Base-by-base conservation (phyloP, 345 rosid genomes). In the Psidium guajava region DNA sequence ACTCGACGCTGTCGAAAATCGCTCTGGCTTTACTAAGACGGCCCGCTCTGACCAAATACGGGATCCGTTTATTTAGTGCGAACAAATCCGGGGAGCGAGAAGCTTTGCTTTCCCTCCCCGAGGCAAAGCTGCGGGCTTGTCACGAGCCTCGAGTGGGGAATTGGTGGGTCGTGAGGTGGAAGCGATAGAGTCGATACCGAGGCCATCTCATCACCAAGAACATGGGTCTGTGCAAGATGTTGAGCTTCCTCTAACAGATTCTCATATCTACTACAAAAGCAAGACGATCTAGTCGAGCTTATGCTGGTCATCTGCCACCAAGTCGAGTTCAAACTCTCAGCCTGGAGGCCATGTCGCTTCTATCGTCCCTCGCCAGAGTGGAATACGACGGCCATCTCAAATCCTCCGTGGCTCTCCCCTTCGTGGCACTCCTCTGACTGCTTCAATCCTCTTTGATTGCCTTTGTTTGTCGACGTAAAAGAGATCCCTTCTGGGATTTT, bases 1-100 rank as follows among this genome's bases (percentile, higher is more conserved):
- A 73, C n/a, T 82, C 83, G 86, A 89, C 55, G 57, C 85, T 83
- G 36, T 92, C 93, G 44, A 95, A 95, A 14, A 91, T 73, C 2
- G 86, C 61, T 82, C 96, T 87, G 27, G 97, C 97, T 86, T 93
- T 94, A 6, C 44, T 44, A 11, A 95, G 87, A 28, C 84, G 90
- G 7, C 93, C 94, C 3, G 84, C 84, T 83, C 94, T 85, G 54
- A 88, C 88, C 86, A 94, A 88, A 82, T 90, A 90, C 27, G 90
- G 83, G 27, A 93, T 86, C 89, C 88, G 91, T 51, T 91, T 86
- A 88, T 94, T 92, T 84, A 89, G 75, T 1, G 89, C 80, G 3
- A 87, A 87, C 86, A 91, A 49, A 24, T 90, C 89, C 18, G 36
- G 69, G 15, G 86, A 82, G 50, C 85, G 83, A 42, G 88, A 81